Percentiles rank a stretch among this genome's conserved stretches.
phyloP scores from a whole-genome alignment of 331 rosid species.

The Erythrophleum ivorense region DNA sequence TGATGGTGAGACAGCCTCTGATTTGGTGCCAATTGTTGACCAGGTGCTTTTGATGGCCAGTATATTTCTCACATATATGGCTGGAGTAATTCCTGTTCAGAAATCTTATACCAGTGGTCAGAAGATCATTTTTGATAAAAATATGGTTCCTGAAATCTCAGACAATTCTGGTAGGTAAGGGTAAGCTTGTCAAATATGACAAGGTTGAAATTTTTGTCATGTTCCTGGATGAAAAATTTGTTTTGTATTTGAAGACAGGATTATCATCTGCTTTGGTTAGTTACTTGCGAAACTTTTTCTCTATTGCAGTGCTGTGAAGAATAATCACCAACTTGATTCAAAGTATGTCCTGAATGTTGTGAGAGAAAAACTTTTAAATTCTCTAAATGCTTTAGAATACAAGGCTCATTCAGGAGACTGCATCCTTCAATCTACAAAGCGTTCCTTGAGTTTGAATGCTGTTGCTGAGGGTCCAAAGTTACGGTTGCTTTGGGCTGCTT shows the following conservation, averaged over 20 bases:
- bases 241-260: conserved; percentile 19
- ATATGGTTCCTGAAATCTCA: conserved; percentile 48
- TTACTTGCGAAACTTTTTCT: conserved; percentile 39
- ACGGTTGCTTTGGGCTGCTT: conserved; percentile 82
- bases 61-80: conserved; percentile 82
- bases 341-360: conserved; percentile 45
- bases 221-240: conserved; percentile 19
- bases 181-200: conserved; percentile 59
- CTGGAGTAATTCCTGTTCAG: conserved; percentile 75
- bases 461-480: conserved; percentile 86
- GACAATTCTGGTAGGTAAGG: conserved; percentile 97
- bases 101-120: conserved; percentile 51
- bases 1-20: conserved; percentile 59
- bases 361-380: conserved; percentile 62
- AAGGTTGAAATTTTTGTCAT: conserved; percentile 42
- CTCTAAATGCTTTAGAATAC: conserved; percentile 69
- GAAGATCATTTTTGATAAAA: conserved; percentile 54
- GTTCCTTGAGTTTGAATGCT: conserved; percentile 83
- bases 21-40: conserved; percentile 70
- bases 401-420: conserved; percentile 57
- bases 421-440: conserved; percentile 54
- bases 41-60: conserved; percentile 87
- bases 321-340: conserved; percentile 52
- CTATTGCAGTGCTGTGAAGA: conserved; percentile 61
- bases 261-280: conserved; percentile 33